phyloP scores from a whole-genome alignment of 495 filamentous ascomycete species.

The Podospora sp. region DNA sequence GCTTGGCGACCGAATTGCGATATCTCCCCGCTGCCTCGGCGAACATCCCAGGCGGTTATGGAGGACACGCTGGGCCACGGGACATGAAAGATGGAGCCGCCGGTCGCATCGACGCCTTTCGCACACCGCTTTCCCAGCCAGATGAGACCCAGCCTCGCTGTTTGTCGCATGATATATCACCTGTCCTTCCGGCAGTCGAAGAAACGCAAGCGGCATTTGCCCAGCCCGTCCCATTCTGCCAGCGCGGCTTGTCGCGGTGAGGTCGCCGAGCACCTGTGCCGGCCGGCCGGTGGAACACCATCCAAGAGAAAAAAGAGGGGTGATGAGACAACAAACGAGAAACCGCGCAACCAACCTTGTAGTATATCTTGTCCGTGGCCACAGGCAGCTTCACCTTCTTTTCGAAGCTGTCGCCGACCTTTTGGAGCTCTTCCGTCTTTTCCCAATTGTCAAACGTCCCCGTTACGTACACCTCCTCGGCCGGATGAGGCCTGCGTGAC shows the following conservation, averaged over 20 bases:
- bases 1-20: conserved; percentile 3
- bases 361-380: conserved; percentile 67
- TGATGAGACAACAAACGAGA: conserved; percentile 19
- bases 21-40: neutral
- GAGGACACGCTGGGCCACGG: neutral
- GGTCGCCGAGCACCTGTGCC: neutral
- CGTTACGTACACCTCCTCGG: conserved; percentile 88
- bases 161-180: neutral
- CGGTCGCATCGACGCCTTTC: neutral
- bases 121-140: conserved; percentile 5
- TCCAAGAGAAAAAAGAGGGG: neutral
- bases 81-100: conserved; percentile 2
- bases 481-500: conserved; percentile 66
- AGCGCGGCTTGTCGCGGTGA: neutral
- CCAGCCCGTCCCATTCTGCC: neutral
- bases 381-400: conserved; percentile 74
- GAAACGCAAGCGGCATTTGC: neutral
- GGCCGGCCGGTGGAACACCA: neutral
- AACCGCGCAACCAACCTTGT: conserved; percentile 68
- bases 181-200: neutral
- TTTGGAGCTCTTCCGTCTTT: conserved; percentile 77
- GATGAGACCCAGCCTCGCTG: neutral
- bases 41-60: neutral
- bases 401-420: conserved; percentile 68
- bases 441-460: conserved; percentile 95